Evolutionary conservation across 805 yeast genomes (phyloP).

Genomic region (Cyberlindnera sargentensis): DNA sequence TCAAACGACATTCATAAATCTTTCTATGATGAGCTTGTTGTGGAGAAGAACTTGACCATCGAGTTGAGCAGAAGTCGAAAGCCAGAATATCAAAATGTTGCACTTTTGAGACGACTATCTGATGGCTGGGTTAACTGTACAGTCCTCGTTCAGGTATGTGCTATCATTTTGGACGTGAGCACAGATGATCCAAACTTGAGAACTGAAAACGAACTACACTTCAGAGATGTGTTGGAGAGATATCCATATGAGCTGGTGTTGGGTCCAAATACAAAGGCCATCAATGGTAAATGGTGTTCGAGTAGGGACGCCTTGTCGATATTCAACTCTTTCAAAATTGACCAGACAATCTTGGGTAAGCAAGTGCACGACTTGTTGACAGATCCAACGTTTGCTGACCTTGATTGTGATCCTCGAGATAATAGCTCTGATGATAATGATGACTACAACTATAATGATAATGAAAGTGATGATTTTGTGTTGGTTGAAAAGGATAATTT

Average conservation of each 20-base stretch:
- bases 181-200: constrained; percentile 23
- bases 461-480: constrained; percentile 5
- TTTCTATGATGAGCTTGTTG: constrained; percentile 1
- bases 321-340: constrained; percentile 2
- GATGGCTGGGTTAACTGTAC: constrained; percentile 24
- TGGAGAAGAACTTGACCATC: constrained; percentile 2
- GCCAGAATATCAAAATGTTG: background rate
- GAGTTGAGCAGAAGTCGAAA: constrained; percentile 8
- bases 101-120: constrained; percentile 15
- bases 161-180: constrained; percentile 14
- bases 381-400: constrained; percentile 1
- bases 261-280: constrained; percentile 1
- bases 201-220: constrained; percentile 19
- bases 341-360: constrained; percentile 1
- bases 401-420: background rate
- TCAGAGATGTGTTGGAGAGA: constrained; percentile 18
- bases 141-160: constrained; percentile 11
- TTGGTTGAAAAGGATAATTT: constrained; percentile 8
- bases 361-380: constrained; percentile 5
- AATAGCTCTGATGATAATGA: constrained; percentile 3
- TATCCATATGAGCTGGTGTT: constrained; percentile 16
- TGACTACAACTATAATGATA: constrained; percentile 3
- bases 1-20: constrained; percentile 1
- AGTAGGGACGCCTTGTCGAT: constrained; percentile 16
- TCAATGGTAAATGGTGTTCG: constrained; percentile 25